Conservation (phyloP, 1,284 basidiomycete genomes). For the Ganoderma boninense region DNA sequence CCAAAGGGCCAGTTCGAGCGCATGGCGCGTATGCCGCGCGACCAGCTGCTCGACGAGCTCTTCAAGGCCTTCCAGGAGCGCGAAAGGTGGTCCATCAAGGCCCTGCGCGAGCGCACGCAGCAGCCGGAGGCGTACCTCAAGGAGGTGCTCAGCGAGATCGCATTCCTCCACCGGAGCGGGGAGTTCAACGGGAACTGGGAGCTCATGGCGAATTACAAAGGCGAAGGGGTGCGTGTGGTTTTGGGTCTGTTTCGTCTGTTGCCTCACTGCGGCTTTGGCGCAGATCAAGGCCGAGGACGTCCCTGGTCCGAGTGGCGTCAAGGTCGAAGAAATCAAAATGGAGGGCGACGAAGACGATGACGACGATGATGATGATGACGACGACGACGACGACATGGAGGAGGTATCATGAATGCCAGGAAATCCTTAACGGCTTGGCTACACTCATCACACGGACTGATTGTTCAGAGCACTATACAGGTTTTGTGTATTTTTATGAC, state of each 20-base stretch:
- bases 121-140: conserved; percentile 94
- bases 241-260: background rate
- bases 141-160: conserved; percentile 86
- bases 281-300: conserved; percentile 63
- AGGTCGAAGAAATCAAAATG: conserved; percentile 46
- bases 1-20: conserved; percentile 82
- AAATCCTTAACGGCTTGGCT: background rate
- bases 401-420: conserved; percentile 46
- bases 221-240: conserved; percentile 56
- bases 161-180: conserved; percentile 83
- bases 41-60: conserved; percentile 89
- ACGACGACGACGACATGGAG: conserved; percentile 53
- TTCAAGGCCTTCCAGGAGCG: conserved; percentile 84
- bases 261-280: background rate
- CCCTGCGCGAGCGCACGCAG: conserved; percentile 82
- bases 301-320: conserved; percentile 35
- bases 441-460: conserved; percentile 19
- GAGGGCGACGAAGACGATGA: conserved; percentile 46
- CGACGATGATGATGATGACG: conserved; percentile 43
- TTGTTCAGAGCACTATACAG: conserved; percentile 12
- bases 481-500: conserved; percentile 22
- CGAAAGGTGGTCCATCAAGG: conserved; percentile 86
- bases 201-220: conserved; percentile 71
- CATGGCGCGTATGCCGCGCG: conserved; percentile 89
- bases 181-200: conserved; percentile 78